Evolutionary conservation across 2,329 filamentous ascomycete genomes (phyloP), one percentile per base, ranked within the genome.

Genomic region (Zymoseptoria tritici): DNA sequence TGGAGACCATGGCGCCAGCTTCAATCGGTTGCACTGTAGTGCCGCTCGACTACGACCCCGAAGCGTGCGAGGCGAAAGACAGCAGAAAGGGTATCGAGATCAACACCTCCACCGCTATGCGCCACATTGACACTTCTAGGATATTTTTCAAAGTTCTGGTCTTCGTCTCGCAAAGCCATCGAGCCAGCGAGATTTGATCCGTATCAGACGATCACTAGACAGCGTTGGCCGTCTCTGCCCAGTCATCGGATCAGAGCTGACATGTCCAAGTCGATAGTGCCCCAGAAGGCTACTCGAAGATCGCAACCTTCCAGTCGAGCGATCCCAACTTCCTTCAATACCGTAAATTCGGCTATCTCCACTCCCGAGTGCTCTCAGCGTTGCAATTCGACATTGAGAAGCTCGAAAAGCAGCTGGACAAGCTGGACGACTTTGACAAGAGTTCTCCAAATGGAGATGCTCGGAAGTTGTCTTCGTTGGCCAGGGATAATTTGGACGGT

Each of bases 251-350:
- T 16, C 36, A 13, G 36, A 6, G n/a, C 36, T 46, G 36, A 46
- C 36, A 6, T 6, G 1, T 46, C 4, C 13, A 16, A 71, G 73
- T 76, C 56, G 72, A 77, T 51, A 64, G 72, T 16, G 72, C 67
- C 2, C 74, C 75, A 0, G 69, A 74, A 21, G 76, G 76, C 6
- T 77, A 73, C 56, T 72, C 74, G 3, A 64, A 68, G 1, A 68
- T 77, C 0, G 74, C 76, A 3, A 70, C 72, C 0, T 77, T 78
- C 56, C 72, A 76, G 52, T 67, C 73, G 1, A 74, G 71, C 54
- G 75, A 78, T 49, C 61, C 69, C 9, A 76, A 75, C 55, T 77
- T 77, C 57, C 66, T 72, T 1, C 65, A 76, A 2, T 78, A 77
- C 60, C 68, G 76, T 4, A 71, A 70, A 3, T 78, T 77, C 56